phyloP scores from a whole-genome alignment of 306 rosid genomes.

The Arachis hypogaea region DNA sequence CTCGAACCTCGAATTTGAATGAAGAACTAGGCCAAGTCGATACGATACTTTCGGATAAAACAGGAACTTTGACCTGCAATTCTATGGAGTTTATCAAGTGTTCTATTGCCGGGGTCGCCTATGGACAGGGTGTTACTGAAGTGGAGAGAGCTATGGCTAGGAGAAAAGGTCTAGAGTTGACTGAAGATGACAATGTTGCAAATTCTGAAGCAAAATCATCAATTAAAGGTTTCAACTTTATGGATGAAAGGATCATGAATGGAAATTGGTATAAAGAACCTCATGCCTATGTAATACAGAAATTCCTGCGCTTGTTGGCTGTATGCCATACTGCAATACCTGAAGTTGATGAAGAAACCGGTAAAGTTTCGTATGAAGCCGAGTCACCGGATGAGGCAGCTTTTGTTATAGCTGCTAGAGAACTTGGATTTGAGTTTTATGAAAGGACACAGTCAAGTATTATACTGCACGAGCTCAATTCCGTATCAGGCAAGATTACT shows the following conservation, averaged over 20 bases:
- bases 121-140: slow-evolving; percentile 82
- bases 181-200: slow-evolving; percentile 47
- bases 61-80: slow-evolving; percentile 94
- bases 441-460: slow-evolving; percentile 79
- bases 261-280: slow-evolving; percentile 78
- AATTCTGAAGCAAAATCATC: slow-evolving; percentile 43
- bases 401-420: slow-evolving; percentile 89
- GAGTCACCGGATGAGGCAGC: slow-evolving; percentile 99
- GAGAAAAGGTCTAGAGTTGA: slow-evolving; percentile 47
- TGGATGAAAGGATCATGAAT: slow-evolving; percentile 77
- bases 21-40: slow-evolving; percentile 98
- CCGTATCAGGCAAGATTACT: slow-evolving; percentile 44
- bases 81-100: slow-evolving; percentile 97
- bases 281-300: slow-evolving; percentile 57
- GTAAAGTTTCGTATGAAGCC: slow-evolving; percentile 75
- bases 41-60: slow-evolving; percentile 88
- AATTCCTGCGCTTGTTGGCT: slow-evolving; percentile 68
- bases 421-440: slow-evolving; percentile 85
- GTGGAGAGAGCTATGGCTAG: slow-evolving; percentile 84
- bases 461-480: slow-evolving; percentile 65
- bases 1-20: slow-evolving; percentile 90
- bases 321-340: slow-evolving; percentile 93
- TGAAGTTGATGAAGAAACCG: slow-evolving; percentile 77
- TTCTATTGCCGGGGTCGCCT: slow-evolving; percentile 84
- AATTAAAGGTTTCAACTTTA: slow-evolving; percentile 76